Percentiles rank a stretch among this genome's conserved stretches.
Conservation (phyloP, 371 early-diverging fungal genomes). For the Mortierella sp. region DNA sequence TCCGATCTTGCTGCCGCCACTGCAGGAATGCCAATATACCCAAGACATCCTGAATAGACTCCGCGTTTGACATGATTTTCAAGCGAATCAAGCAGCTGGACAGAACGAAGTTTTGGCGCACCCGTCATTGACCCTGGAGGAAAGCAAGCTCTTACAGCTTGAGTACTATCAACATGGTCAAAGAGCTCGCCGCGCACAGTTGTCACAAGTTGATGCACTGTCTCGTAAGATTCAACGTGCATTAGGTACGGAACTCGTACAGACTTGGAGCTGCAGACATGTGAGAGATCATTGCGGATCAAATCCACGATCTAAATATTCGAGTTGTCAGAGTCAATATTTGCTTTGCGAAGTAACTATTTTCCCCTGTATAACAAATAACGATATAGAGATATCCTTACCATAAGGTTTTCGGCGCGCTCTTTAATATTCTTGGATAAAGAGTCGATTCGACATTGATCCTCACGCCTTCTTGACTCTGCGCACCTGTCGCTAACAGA, state of each 20-base stretch:
- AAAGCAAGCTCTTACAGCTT: slow-evolving; percentile 84
- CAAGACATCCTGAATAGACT: slow-evolving; percentile 93
- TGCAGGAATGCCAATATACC: slow-evolving; percentile 81
- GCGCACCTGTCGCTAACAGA: slow-evolving; percentile 37
- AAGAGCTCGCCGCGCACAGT: slow-evolving; percentile 82
- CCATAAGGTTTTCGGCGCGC: slow-evolving; percentile 97
- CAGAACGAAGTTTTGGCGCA: slow-evolving; percentile 93
- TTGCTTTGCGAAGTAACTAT: too few species aligned
- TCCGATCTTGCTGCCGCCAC: slow-evolving; percentile 1
- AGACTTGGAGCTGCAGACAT: slow-evolving; percentile 71
- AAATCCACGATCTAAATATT: slow-evolving; percentile 90
- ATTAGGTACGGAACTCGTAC: slow-evolving; percentile 91
- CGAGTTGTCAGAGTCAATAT: not conserved
- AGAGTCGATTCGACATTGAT: slow-evolving; percentile 58
- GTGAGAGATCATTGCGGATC: slow-evolving; percentile 93
- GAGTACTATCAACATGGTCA: slow-evolving; percentile 72
- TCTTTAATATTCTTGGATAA: slow-evolving; percentile 88
- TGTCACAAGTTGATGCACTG: slow-evolving; percentile 94
- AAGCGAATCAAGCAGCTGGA: slow-evolving; percentile 83
- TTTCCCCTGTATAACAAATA: too few species aligned
- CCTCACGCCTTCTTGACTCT: slow-evolving; percentile 48
- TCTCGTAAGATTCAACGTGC: slow-evolving; percentile 90
- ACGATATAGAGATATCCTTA: slow-evolving; percentile 36
- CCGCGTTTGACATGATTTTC: slow-evolving; percentile 81
- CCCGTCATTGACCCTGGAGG: slow-evolving; percentile 99